phyloP scores from a whole-genome alignment of 768 basidiomycete genomes.

The Xerocomellus chrysenteron region DNA sequence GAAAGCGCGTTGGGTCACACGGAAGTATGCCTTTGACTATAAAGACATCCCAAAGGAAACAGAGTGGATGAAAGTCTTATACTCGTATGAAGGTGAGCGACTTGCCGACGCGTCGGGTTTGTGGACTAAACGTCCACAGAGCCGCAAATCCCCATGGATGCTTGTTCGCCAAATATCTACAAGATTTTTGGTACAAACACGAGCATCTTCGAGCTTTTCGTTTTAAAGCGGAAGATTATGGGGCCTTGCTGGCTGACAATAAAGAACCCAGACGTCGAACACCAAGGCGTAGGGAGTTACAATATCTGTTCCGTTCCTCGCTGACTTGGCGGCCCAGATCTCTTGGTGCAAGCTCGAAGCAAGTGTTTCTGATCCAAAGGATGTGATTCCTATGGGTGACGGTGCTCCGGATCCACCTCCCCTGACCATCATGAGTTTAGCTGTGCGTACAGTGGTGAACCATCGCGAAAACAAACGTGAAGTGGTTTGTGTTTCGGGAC shows the following conservation, averaged over 20 bases:
- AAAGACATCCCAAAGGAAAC: slow-evolving; percentile 77
- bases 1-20: slow-evolving; percentile 80
- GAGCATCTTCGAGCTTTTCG: slow-evolving; percentile 88
- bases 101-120: neutral
- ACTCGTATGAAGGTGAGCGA: slow-evolving; percentile 76
- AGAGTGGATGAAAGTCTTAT: slow-evolving; percentile 93
- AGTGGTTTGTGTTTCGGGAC: slow-evolving; percentile 78
- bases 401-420: slow-evolving; percentile 80
- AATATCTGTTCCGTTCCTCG: neutral
- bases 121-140: slow-evolving; percentile 16
- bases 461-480: slow-evolving; percentile 94
- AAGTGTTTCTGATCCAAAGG: slow-evolving; percentile 79
- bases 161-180: slow-evolving; percentile 80
- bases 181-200: slow-evolving; percentile 91
- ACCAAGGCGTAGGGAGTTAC: slow-evolving; percentile 65
- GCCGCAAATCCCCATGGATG: slow-evolving; percentile 60
- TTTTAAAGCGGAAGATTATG: slow-evolving; percentile 96
- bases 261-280: slow-evolving; percentile 69
- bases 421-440: slow-evolving; percentile 86
- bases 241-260: slow-evolving; percentile 97
- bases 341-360: slow-evolving; percentile 98
- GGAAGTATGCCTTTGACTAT: slow-evolving; percentile 87
- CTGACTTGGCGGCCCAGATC: slow-evolving; percentile 48
- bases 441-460: slow-evolving; percentile 88
- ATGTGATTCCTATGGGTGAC: slow-evolving; percentile 81